Conservation (phyloP, 1,284 basidiomycete genomes). For the Melanopsichium pennsylvanicum region DNA sequence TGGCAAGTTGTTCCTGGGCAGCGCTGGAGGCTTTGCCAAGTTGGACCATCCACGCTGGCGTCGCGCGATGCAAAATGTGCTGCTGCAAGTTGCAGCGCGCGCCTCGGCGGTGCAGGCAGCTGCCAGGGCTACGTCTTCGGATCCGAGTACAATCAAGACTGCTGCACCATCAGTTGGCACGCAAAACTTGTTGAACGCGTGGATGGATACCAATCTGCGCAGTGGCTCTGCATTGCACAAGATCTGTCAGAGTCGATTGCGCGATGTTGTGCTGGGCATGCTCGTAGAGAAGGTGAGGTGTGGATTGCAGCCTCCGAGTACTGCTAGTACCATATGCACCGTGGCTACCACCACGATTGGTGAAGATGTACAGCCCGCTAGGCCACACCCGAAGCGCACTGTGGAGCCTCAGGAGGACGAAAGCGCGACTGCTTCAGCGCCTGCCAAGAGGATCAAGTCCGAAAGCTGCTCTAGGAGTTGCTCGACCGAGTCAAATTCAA, state of each 20-base stretch:
- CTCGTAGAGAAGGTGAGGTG: conserved; percentile 30
- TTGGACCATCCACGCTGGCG: conserved; percentile 70
- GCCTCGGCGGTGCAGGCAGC: conserved; percentile 65
- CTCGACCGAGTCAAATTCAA: neutral
- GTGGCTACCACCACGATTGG: neutral
- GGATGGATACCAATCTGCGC: conserved; percentile 54
- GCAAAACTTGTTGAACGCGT: conserved; percentile 49
- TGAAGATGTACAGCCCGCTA: neutral
- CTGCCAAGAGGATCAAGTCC: conserved; percentile 14
- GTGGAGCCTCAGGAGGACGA: conserved; percentile 1
- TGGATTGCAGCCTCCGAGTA: conserved; percentile 8
- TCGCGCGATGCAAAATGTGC: conserved; percentile 71
- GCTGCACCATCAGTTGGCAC: conserved; percentile 38
- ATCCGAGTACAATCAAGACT: conserved; percentile 12
- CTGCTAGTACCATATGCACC: neutral
- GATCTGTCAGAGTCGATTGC: conserved; percentile 50
- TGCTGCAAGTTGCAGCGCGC: conserved; percentile 75
- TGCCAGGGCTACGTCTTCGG: conserved; percentile 16
- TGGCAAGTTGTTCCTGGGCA: conserved; percentile 29
- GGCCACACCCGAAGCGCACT: conserved; percentile 13
- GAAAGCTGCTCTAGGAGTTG: neutral
- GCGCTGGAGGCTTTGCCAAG: conserved; percentile 52
- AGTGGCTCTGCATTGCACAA: conserved; percentile 45
- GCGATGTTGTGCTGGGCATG: conserved; percentile 42
- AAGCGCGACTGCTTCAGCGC: no score